Evolutionary conservation across 2,329 filamentous ascomycete genomes (phyloP), one percentile per base, ranked within the genome.

Genomic region (Zalaria sp.): DNA sequence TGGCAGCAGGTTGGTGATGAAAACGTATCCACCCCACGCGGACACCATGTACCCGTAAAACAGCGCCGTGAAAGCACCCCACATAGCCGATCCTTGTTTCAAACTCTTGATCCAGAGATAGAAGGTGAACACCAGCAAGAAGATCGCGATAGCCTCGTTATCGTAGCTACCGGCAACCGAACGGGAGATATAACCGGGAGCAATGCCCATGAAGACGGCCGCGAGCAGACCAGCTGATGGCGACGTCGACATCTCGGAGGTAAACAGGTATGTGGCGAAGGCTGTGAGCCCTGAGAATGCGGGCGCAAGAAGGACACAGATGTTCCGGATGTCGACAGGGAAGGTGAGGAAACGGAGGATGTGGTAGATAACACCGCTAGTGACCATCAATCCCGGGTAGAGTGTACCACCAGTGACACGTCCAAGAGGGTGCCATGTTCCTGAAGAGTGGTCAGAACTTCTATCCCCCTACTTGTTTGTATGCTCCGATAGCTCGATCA

Each of bases 21-120:
- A 98, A 56, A 94, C 91, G 63, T 98, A 98, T 58, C 91, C 91
- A 73, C 91, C 91, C 91, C 91, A 98, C 11, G 93, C 93, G 38
- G 89, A 91, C 49, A 98, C 91, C 91, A 98, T 98, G 77, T 98
- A 98, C 57, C 91, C 91, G 65, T 98, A 98, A 68, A 93, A 96
- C 42, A 98, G 73, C 35, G 91, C 91, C 53, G 88, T 91, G 48
- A 95, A 71, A 32, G 85, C 88, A 53, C 87, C 89, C 89, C 89
- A 98, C 64, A 95, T 83, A 61, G 93, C 87, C 39, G 91, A 96
- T 26, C 91, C 91, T 44, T 87, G 76, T 72, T 98, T 98, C 52
- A 98, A 74, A 18, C 91, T 86, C 74, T 96, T 96, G 68, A 98
- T 94, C 91, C 91, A 98, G 41, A 98, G 77, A 67, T 80, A 98